A percentile compares a stretch with the other conserved stretches of the same genome.
Evolutionary conservation across 139 green algal genomes (phyloP).

Genomic region (Coccomyxa sp.): DNA sequence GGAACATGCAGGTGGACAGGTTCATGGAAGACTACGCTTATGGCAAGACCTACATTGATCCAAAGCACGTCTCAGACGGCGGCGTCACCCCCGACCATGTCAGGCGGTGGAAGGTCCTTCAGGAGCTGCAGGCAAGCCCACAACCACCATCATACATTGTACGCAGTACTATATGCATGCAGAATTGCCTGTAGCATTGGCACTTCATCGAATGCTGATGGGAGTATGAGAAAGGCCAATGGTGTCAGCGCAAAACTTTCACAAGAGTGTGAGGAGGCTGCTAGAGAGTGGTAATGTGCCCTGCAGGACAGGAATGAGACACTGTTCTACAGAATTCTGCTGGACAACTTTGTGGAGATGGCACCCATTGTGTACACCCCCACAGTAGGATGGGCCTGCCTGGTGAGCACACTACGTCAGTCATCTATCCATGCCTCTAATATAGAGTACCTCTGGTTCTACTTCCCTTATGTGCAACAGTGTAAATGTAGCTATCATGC

Average conservation of each 20-base stretch:
- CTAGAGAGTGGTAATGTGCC: not conserved
- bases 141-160: no score
- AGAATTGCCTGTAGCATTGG: not conserved
- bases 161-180: no score
- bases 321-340: constrained; percentile 81
- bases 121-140: constrained; percentile 60
- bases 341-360: constrained; percentile 78
- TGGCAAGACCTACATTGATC: constrained; percentile 42
- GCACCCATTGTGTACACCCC: constrained; percentile 83
- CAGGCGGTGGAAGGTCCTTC: constrained; percentile 65
- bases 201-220: not conserved
- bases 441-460: no score
- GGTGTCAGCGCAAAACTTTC: no score
- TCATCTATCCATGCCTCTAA: no score
- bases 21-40: constrained; percentile 59
- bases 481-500: not conserved
- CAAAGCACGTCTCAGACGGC: constrained; percentile 43
- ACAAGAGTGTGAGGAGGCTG: not conserved
- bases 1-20: constrained; percentile 39
- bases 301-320: constrained; percentile 92
- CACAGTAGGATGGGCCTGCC: constrained; percentile 74
- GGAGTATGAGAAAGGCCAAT: not conserved
- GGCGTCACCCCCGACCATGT: constrained; percentile 59
- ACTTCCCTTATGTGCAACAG: not conserved
- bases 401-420: constrained; percentile 1